Evolutionary conservation across 352 stramenopile genomes (phyloP).

Genomic region (Globisporangium heterothallicum): DNA sequence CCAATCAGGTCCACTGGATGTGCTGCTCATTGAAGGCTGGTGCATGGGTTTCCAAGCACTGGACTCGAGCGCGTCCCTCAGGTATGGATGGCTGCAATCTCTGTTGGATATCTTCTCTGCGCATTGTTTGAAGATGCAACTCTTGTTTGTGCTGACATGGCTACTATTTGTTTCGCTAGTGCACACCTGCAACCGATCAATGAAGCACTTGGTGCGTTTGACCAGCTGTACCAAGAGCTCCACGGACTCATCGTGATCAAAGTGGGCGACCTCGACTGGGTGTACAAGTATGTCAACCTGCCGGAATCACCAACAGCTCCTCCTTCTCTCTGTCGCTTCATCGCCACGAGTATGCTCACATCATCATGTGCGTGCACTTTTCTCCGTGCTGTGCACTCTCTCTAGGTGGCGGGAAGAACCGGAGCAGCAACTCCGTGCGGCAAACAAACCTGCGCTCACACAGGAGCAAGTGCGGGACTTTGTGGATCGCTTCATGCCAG

Average conservation of each 20-base stretch:
- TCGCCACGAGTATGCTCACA: too few relatives aligned
- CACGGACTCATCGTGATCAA: conserved; percentile 72
- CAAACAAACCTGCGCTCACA: conserved; percentile 58
- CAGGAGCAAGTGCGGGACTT: conserved; percentile 72
- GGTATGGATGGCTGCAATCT: conserved; percentile 23
- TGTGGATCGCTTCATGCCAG: conserved; percentile 84
- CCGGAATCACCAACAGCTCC: too few relatives aligned
- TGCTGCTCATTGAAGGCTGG: conserved; percentile 84
- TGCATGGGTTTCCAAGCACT: conserved; percentile 77
- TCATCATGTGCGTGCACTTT: too few relatives aligned
- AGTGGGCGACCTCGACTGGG: conserved; percentile 63
- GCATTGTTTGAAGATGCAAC: not conserved
- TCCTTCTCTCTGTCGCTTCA: not conserved
- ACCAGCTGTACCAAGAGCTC: conserved; percentile 60
- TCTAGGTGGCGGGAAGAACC: conserved; percentile 77
- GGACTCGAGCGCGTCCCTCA: conserved; percentile 24
- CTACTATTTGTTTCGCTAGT: conserved; percentile 22
- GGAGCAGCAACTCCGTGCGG: conserved; percentile 55
- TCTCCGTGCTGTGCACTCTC: too few relatives aligned
- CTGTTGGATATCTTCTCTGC: not conserved
- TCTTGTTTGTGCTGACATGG: not conserved
- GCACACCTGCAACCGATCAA: conserved; percentile 64
- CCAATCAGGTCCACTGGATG: conserved; percentile 57
- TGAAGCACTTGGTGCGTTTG: conserved; percentile 47
- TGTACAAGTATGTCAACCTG: too few relatives aligned